phyloP scores from a whole-genome alignment of 169 alveolate genomes.

The Plasmodium knowlesi region DNA sequence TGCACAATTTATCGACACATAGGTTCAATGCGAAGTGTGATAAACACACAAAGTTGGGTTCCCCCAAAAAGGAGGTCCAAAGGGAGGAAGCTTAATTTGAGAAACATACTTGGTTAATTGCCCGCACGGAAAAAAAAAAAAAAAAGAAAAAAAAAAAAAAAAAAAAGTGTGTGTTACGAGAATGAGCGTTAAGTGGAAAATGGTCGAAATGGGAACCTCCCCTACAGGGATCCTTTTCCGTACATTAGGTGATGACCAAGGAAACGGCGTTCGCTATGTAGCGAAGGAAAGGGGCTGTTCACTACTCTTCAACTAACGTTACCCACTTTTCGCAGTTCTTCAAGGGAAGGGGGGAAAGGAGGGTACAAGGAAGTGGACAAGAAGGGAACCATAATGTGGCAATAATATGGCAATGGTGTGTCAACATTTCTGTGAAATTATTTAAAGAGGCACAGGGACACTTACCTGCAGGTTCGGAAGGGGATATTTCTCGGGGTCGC shows the following conservation, averaged over 20 bases:
- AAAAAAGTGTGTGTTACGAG: background rate
- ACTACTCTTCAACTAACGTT: constrained; percentile 30
- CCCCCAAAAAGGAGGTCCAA: background rate
- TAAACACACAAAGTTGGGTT: background rate
- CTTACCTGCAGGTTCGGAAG: constrained; percentile 58
- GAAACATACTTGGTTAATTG: background rate
- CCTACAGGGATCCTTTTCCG: background rate
- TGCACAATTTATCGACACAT: background rate
- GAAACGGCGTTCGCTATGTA: background rate
- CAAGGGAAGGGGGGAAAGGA: background rate
- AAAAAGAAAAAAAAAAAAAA: no score
- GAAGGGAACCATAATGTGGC: no score
- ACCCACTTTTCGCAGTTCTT: constrained; percentile 73
- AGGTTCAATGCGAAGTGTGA: background rate
- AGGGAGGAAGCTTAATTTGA: background rate
- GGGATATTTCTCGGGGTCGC: constrained; percentile 45
- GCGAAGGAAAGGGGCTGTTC: background rate
- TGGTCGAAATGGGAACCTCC: background rate
- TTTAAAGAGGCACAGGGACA: background rate
- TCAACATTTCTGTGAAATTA: background rate
- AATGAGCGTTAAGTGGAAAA: background rate
- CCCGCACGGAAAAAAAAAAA: background rate
- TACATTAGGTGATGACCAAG: background rate
- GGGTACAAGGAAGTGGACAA: no score
- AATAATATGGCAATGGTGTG: background rate